These are phyloP conservation scores for Podila epigama DNA, from an alignment of 192 early-diverging fungal species.

Conservation along the genomic window DNA sequence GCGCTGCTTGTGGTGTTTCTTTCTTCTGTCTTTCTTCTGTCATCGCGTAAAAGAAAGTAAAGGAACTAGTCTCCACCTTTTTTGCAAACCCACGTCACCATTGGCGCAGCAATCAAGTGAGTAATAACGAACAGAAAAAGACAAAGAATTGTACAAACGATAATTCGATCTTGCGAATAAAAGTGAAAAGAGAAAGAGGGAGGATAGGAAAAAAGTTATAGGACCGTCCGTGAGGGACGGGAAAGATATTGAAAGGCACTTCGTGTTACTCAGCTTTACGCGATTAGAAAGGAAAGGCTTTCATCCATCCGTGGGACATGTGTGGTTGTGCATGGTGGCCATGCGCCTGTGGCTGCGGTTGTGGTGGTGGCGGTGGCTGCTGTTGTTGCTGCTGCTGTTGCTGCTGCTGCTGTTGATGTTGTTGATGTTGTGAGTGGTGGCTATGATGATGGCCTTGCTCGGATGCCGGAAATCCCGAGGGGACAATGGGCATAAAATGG, in stretches of 20 bases:
- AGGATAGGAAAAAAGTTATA: background rate
- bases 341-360: background rate
- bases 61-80: too few relatives aligned
- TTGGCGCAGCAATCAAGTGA: too few relatives aligned
- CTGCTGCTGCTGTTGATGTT: slow-evolving; percentile 21
- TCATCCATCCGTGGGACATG: background rate
- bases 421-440: slow-evolving; percentile 3
- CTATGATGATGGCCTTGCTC: background rate
- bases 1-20: too few relatives aligned
- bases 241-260: background rate
- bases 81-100: too few relatives aligned
- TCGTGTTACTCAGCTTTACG: too few relatives aligned
- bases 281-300: background rate
- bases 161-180: background rate
- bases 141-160: background rate
- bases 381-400: slow-evolving; percentile 5
- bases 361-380: background rate
- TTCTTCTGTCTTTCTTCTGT: too few relatives aligned
- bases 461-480: slow-evolving; percentile 7
- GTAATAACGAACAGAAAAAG: too few relatives aligned
- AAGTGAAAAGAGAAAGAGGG: background rate
- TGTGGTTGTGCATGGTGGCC: slow-evolving; percentile 8
- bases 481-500: slow-evolving; percentile 32
- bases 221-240: background rate
- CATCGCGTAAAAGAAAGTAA: too few relatives aligned